phyloP scores from a whole-genome alignment of 192 early-diverging fungal species.

The Umbelopsis isabellina region DNA sequence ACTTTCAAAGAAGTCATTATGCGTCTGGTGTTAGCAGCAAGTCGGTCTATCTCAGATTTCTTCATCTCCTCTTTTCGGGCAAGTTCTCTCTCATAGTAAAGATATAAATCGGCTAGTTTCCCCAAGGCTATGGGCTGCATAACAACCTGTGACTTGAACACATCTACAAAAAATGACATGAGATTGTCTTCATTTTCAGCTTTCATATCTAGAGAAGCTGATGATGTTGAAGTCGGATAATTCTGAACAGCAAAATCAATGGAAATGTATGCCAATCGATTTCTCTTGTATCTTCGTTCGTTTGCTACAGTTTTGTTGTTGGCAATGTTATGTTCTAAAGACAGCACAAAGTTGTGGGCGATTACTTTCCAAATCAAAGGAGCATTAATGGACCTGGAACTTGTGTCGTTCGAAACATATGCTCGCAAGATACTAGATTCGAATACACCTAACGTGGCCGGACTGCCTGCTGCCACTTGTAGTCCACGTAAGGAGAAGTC shows the following conservation, averaged over 20 bases:
- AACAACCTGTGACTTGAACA: constrained; percentile 68
- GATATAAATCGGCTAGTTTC: constrained; percentile 61
- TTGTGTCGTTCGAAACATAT: constrained; percentile 55
- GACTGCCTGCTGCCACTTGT: constrained; percentile 62
- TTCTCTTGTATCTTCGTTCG: constrained; percentile 46
- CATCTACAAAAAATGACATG: constrained; percentile 53
- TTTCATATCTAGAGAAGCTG: neutral
- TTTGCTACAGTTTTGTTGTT: constrained; percentile 26
- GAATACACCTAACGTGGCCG: constrained; percentile 57
- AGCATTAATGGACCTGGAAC: constrained; percentile 8
- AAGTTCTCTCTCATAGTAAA: constrained; percentile 71
- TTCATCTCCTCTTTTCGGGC: constrained; percentile 59
- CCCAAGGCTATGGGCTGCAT: constrained; percentile 75
- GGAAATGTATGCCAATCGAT: constrained; percentile 65
- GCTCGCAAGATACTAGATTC: constrained; percentile 65
- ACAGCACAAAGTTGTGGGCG: constrained; percentile 60
- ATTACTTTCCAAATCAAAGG: constrained; percentile 54
- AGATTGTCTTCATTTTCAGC: constrained; percentile 30
- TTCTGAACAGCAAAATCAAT: constrained; percentile 68
- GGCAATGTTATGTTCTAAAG: constrained; percentile 53
- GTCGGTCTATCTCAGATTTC: constrained; percentile 55
- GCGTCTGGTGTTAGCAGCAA: constrained; percentile 67
- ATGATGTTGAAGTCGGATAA: constrained; percentile 28
- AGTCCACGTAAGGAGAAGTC: constrained; percentile 66
- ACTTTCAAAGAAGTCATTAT: constrained; percentile 69